These are phyloP conservation scores for Achaetomium macrosporum DNA, from an alignment of 2,329 filamentous ascomycete genomes.

Conservation along the genomic window DNA sequence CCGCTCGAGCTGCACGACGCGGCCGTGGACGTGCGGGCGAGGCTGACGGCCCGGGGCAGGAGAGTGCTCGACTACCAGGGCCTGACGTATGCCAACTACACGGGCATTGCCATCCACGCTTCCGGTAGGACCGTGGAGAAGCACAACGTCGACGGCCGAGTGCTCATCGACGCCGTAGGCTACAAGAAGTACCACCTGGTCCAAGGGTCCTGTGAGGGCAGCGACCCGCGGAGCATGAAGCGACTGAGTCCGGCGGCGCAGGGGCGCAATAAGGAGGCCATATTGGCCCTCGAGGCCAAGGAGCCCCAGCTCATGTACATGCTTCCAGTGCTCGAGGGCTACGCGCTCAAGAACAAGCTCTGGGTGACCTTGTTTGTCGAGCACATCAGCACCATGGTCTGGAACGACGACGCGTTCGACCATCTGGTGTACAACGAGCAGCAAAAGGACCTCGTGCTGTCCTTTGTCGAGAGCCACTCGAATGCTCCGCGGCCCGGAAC, in stretches of 20 bases:
- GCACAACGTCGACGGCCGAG: conserved; percentile 37
- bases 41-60: conserved; percentile 32
- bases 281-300: conserved; percentile 33
- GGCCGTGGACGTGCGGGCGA: conserved; percentile 26
- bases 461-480: conserved; percentile 42
- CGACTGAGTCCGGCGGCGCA: conserved; percentile 32
- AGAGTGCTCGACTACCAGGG: conserved; percentile 39
- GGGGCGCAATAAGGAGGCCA: conserved; percentile 34
- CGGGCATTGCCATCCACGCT: conserved; percentile 34
- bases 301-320: conserved; percentile 35
- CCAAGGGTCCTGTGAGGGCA: conserved; percentile 32
- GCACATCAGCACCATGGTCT: conserved; percentile 36
- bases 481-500: neutral
- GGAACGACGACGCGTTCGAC: conserved; percentile 42
- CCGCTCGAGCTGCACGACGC: conserved; percentile 33
- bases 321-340: conserved; percentile 38
- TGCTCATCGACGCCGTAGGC: conserved; percentile 37
- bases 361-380: conserved; percentile 39
- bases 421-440: conserved; percentile 43
- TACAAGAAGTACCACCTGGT: conserved; percentile 38
- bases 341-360: conserved; percentile 40
- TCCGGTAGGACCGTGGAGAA: conserved; percentile 22
- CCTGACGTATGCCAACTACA: conserved; percentile 37
- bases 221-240: conserved; percentile 27
- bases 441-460: conserved; percentile 42